These are phyloP conservation scores for Aspergillus sparsus DNA, from an alignment of 495 filamentous ascomycete species.

Conservation along the genomic window DNA sequence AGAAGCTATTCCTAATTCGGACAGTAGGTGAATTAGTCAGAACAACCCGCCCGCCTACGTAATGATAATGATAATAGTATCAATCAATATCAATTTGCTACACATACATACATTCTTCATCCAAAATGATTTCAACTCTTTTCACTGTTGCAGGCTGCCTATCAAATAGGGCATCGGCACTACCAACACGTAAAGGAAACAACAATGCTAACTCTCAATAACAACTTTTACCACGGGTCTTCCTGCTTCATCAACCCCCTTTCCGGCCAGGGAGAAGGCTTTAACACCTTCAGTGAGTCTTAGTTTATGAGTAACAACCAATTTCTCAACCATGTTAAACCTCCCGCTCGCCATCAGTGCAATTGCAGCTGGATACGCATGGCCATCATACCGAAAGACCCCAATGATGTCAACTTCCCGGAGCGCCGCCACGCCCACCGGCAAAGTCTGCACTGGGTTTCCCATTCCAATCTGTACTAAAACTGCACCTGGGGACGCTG, in stretches of 20 bases:
- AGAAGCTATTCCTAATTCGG: too few species aligned
- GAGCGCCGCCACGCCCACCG: slow-evolving; percentile 79
- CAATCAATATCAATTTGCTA: too few species aligned
- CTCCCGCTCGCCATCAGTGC: slow-evolving; percentile 63
- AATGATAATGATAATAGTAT: too few species aligned
- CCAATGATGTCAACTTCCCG: slow-evolving; percentile 89
- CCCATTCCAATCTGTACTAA: slow-evolving; percentile 93
- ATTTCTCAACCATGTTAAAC: slow-evolving; percentile 54
- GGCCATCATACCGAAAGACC: slow-evolving; percentile 86
- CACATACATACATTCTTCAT: too few species aligned
- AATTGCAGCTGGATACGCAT: slow-evolving; percentile 80
- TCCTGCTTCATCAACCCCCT: slow-evolving; percentile 73
- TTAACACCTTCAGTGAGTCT: slow-evolving; percentile 63
- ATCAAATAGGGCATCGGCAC: too few species aligned
- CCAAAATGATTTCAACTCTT: too few species aligned
- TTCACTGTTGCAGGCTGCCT: too few species aligned
- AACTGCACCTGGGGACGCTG: slow-evolving; percentile 74
- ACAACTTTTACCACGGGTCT: slow-evolving; percentile 84
- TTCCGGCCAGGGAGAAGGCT: slow-evolving; percentile 81
- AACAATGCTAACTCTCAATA: slow-evolving; percentile 51
- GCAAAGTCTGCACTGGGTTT: slow-evolving; percentile 83
- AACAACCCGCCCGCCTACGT: too few species aligned
- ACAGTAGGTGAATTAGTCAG: too few species aligned
- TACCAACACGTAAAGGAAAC: neutral
- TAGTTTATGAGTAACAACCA: slow-evolving; percentile 76